Evolutionary conservation across 2,329 filamentous ascomycete species (phyloP).

Genomic region (Helicocarpus griseus): DNA sequence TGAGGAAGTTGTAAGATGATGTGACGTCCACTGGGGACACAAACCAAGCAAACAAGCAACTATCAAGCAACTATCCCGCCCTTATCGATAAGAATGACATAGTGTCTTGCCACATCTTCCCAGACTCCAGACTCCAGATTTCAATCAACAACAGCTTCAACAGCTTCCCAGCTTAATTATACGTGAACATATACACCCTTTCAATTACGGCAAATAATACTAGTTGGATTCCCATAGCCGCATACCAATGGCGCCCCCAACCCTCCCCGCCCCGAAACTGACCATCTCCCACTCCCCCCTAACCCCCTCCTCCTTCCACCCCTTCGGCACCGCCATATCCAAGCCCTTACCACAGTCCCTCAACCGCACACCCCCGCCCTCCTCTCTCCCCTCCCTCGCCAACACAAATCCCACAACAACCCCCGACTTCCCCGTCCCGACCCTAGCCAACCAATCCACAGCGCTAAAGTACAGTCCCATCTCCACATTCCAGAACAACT

Average conservation of each 20-base stretch:
- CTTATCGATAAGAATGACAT: not conserved
- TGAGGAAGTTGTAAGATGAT: not conserved
- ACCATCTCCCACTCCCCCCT: slow-evolving; percentile 55
- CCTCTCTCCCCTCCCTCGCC: slow-evolving; percentile 35
- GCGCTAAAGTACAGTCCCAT: slow-evolving; percentile 80
- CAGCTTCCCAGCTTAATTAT: not conserved
- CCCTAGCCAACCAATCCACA: slow-evolving; percentile 72
- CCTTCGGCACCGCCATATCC: slow-evolving; percentile 74
- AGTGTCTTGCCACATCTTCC: not conserved
- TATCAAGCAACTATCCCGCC: not conserved
- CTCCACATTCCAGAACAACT: slow-evolving; percentile 62
- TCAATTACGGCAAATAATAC: not conserved
- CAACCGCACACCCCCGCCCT: slow-evolving; percentile 27
- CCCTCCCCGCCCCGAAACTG: slow-evolving; percentile 23
- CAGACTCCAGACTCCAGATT: not conserved
- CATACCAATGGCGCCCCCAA: slow-evolving; percentile 25
- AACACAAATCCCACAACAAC: slow-evolving; percentile 17
- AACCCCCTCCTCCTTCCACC: slow-evolving; percentile 57
- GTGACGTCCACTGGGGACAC: not conserved
- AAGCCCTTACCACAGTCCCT: slow-evolving; percentile 55
- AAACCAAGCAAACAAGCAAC: not conserved
- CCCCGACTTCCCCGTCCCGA: slow-evolving; percentile 35
- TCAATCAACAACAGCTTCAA: not conserved
- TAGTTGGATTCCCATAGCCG: not conserved
- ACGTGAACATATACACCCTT: not conserved